phyloP scores from a whole-genome alignment of 1,284 basidiomycete species.

The Entoloma clypeatum region DNA sequence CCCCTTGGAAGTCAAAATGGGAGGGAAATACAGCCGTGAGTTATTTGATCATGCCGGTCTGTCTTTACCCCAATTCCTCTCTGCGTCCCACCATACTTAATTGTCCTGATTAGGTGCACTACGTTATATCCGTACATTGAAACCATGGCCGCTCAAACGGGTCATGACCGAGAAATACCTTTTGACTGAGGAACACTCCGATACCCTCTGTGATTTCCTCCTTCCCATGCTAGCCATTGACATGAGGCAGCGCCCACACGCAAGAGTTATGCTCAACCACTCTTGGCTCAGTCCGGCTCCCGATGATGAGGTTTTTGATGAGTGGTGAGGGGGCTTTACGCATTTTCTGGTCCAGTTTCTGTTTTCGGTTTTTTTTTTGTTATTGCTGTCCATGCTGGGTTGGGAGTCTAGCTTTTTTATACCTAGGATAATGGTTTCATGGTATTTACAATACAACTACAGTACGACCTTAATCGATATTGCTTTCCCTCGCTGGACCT shows the following conservation, averaged over 20 bases:
- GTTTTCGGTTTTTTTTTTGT: slow-evolving; percentile 3
- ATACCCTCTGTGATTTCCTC: slow-evolving; percentile 66
- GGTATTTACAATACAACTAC: too few relatives aligned
- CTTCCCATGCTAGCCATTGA: slow-evolving; percentile 78
- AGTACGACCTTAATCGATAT: too few relatives aligned
- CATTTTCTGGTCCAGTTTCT: slow-evolving; percentile 1
- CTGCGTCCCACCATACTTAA: slow-evolving; percentile 6
- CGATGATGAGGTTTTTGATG: slow-evolving; percentile 40
- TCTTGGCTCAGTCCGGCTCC: slow-evolving; percentile 62
- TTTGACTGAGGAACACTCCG: slow-evolving; percentile 57
- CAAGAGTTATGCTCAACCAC: slow-evolving; percentile 72
- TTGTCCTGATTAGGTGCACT: slow-evolving; percentile 43
- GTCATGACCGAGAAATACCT: slow-evolving; percentile 87
- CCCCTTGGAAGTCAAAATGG: slow-evolving; percentile 67
- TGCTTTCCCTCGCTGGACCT: too few relatives aligned
- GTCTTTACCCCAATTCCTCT: slow-evolving; percentile 19
- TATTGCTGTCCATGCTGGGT: slow-evolving; percentile 4
- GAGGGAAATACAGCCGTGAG: slow-evolving; percentile 80
- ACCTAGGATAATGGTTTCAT: too few relatives aligned
- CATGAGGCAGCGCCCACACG: slow-evolving; percentile 63
- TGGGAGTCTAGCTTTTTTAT: too few relatives aligned
- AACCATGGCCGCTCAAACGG: slow-evolving; percentile 79
- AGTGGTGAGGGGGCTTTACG: slow-evolving; percentile 42
- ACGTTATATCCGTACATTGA: slow-evolving; percentile 75
- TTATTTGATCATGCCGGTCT: slow-evolving; percentile 77